Evolutionary conservation across 805 yeast species (phyloP), one percentile per base, ranked within the genome.

Genomic region (Candida arabinofermentans): DNA sequence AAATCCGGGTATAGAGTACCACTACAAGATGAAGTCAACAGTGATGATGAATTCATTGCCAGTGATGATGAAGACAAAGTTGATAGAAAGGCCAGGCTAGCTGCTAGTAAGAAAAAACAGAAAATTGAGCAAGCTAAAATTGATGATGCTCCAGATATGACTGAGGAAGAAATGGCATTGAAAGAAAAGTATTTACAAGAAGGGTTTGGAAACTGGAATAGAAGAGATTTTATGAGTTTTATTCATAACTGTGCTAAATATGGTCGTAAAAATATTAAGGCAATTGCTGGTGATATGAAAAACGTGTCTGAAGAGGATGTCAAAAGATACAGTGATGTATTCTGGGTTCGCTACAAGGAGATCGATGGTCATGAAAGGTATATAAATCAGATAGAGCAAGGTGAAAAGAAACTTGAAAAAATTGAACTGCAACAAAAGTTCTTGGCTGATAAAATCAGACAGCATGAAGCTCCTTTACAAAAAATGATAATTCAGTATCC

Each of bases 331-430:
- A 70, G 79, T 34, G 65, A 69, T 34, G 75, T 66, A 2, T 86
- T 86, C 51, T 86, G 93, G 93, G 55, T 65, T 27, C 67, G 78
- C 26, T 78, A 73, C 53, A 58, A 60, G 18, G 77, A 75, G 46
- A 74, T 86, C 23, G 86, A 81, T 24, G 90, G 91, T 0, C 71
- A 75, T 61, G 88, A 82, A 42, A 83, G 82, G 57, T 83, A 84
- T 55, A 55, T 84, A 26, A 58, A 75, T n/a, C 87, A 81, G 46
- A 83, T 86, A 46, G 89, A 83, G 53, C 64, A 76, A 34, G 86
- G 88, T 48, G 90, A 83, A 53, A 79, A 77, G 65, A 84, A 83
- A 51, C 61, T 73, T 8, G 79, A 75, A 34, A 79, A 72, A 49
- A 57, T 79, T 18, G 58, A 62, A 27, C 64, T 70, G 31, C 91